Percentiles rank a stretch among this genome's conserved stretches.
These are phyloP conservation scores for Claviceps lovelessii DNA, from an alignment of 2,329 filamentous ascomycete genomes.

Conservation along the genomic window DNA sequence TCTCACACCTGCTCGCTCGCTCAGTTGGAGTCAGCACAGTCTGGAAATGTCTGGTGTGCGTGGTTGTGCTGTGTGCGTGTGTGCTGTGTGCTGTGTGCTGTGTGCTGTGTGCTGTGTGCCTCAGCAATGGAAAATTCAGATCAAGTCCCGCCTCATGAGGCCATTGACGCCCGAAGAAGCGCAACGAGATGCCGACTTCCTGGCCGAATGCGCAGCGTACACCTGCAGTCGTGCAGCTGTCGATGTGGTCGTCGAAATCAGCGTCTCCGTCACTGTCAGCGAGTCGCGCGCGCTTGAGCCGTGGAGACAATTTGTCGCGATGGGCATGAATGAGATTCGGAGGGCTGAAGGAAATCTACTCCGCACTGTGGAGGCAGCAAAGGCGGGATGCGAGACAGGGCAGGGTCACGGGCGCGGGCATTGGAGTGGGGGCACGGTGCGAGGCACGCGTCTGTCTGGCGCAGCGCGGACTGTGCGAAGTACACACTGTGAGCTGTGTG, in stretches of 20 bases:
- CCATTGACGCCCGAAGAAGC: not conserved
- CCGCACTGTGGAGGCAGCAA: slow-evolving; percentile 3
- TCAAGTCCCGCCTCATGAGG: not conserved
- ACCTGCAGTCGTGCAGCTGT: not conserved
- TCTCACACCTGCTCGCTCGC: not conserved
- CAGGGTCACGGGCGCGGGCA: not conserved
- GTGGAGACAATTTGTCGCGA: slow-evolving; percentile 14
- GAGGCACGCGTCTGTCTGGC: not conserved
- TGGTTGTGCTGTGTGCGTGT: not conserved
- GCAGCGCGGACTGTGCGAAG: accelerated
- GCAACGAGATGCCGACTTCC: not conserved
- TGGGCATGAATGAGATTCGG: slow-evolving; percentile 10
- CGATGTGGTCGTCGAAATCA: slow-evolving; percentile 3
- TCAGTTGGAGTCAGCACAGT: not conserved
- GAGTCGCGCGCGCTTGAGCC: slow-evolving; percentile 12
- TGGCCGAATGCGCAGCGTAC: not conserved
- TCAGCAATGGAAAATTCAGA: slow-evolving; percentile 4
- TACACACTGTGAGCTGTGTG: not conserved
- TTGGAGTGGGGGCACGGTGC: not conserved
- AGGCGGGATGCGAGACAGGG: slow-evolving; percentile 4
- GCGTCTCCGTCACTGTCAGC: slow-evolving; percentile 9
- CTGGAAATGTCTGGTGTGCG: not conserved
- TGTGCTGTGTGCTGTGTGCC: slow-evolving; percentile 2
- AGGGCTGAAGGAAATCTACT: not conserved
- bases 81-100: too few relatives aligned